Conservation (phyloP, 176 grass and related monocot genomes). For the Carex cristatella region DNA sequence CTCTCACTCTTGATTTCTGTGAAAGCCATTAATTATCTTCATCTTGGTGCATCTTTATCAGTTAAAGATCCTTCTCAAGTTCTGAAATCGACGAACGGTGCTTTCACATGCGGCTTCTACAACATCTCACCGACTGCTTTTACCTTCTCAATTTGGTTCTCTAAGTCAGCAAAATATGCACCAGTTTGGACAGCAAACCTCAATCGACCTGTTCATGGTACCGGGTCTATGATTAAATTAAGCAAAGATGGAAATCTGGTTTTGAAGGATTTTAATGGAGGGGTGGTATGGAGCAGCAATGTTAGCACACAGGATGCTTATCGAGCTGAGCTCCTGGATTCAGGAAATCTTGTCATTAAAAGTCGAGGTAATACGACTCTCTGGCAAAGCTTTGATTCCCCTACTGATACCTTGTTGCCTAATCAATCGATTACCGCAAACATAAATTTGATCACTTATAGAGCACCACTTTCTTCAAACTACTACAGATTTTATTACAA, state of each 20-base stretch:
- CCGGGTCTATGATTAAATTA: conserved; percentile 4
- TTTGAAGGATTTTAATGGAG: conserved; percentile 11
- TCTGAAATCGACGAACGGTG: background rate
- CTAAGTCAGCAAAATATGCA: conserved; percentile 7
- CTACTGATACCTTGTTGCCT: conserved; percentile 28
- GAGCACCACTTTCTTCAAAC: background rate
- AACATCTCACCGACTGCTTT: conserved; percentile 7
- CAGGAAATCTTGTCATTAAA: conserved; percentile 26
- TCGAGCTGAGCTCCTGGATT: conserved; percentile 15
- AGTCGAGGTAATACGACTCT: background rate
- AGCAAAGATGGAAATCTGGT: conserved; percentile 16
- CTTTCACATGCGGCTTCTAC: conserved; percentile 28
- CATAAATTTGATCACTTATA: conserved; percentile 8
- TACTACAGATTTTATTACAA: conserved; percentile 23
- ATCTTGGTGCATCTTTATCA: conserved; percentile 9
- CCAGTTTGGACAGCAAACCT: conserved; percentile 20
- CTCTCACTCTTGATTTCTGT: background rate
- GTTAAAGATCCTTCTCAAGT: conserved; percentile 14
- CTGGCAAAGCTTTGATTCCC: conserved; percentile 28
- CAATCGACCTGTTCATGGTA: background rate
- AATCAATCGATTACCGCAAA: conserved; percentile 17
- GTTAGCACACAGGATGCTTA: background rate
- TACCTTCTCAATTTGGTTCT: conserved; percentile 34
- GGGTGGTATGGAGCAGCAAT: conserved; percentile 5
- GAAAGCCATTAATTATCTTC: background rate